Conservation (phyloP, 148 eudicot species). For the Nyssa sinensis region DNA sequence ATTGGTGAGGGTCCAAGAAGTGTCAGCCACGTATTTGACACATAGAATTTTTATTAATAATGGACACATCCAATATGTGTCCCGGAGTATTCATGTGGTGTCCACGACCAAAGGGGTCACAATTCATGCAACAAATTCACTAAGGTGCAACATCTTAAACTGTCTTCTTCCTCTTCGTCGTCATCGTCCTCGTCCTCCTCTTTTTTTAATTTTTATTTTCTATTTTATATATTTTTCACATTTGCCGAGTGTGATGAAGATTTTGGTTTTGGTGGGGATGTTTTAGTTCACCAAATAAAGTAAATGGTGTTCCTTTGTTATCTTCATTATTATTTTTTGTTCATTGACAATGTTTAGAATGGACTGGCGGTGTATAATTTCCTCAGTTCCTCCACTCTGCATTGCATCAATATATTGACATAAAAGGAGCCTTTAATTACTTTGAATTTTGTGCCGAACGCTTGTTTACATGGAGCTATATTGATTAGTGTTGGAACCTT, state of each 20-base stretch:
- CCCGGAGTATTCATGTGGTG: no score
- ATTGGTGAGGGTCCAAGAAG: no score
- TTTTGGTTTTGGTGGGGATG: not conserved
- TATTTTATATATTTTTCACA: no score
- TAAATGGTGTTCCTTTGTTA: not conserved
- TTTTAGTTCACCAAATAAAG: not conserved
- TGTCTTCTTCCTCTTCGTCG: no score
- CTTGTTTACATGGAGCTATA: not conserved
- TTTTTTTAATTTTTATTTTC: no score
- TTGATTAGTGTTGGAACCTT: constrained; percentile 10
- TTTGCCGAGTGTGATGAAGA: not conserved
- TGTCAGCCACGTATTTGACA: no score
- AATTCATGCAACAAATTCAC: not conserved
- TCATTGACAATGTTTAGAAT: not conserved
- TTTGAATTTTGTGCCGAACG: not conserved
- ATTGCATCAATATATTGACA: not conserved
- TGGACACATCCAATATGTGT: no score
- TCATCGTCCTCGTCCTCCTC: no score
- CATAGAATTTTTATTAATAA: no score
- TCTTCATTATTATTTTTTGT: not conserved
- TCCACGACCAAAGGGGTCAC: not conserved
- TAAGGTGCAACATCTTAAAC: not conserved
- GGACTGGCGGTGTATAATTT: not conserved
- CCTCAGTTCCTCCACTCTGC: not conserved
- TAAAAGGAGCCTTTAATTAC: not conserved